These are phyloP conservation scores for Zygotorulaspora sp. DNA, from an alignment of 805 yeast species.

Conservation along the genomic window DNA sequence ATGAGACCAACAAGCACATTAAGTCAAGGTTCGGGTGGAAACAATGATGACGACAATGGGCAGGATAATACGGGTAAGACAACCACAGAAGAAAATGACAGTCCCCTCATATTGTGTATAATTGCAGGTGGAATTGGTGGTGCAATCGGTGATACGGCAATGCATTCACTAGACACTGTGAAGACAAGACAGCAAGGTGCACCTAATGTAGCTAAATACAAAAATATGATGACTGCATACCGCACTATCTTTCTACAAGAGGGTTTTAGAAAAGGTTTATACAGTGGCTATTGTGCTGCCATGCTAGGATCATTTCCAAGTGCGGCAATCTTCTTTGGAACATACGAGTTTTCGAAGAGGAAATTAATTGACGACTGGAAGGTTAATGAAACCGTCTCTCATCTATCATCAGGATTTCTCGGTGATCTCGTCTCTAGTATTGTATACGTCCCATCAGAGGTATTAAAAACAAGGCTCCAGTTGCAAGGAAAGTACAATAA, in stretches of 20 bases:
- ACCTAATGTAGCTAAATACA: constrained; percentile 56
- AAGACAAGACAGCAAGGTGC: constrained; percentile 98
- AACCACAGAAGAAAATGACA: constrained; percentile 5
- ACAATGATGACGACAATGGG: constrained; percentile 7
- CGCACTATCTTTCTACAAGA: constrained; percentile 73
- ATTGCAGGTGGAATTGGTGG: constrained; percentile 96
- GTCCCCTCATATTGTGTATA: constrained; percentile 55
- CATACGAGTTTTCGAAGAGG: constrained; percentile 81
- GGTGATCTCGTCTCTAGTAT: constrained; percentile 90
- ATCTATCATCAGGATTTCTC: constrained; percentile 80
- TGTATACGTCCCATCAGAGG: constrained; percentile 93
- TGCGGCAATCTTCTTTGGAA: constrained; percentile 88
- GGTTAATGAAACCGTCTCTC: constrained; percentile 73
- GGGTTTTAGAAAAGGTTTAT: constrained; percentile 78
- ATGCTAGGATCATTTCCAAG: constrained; percentile 90
- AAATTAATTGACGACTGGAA: constrained; percentile 56
- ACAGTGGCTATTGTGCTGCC: constrained; percentile 91
- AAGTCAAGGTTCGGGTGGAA: constrained; percentile 11
- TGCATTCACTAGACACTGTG: constrained; percentile 96
- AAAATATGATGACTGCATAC: constrained; percentile 72
- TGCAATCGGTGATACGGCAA: constrained; percentile 80
- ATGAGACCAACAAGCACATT: constrained; percentile 3
- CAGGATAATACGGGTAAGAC: constrained; percentile 2
- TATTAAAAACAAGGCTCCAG: constrained; percentile 86
- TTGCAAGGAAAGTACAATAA: constrained; percentile 86